These are phyloP conservation scores for Leucoagaricus sp. DNA, from an alignment of 1,284 basidiomycete genomes.

Conservation along the genomic window DNA sequence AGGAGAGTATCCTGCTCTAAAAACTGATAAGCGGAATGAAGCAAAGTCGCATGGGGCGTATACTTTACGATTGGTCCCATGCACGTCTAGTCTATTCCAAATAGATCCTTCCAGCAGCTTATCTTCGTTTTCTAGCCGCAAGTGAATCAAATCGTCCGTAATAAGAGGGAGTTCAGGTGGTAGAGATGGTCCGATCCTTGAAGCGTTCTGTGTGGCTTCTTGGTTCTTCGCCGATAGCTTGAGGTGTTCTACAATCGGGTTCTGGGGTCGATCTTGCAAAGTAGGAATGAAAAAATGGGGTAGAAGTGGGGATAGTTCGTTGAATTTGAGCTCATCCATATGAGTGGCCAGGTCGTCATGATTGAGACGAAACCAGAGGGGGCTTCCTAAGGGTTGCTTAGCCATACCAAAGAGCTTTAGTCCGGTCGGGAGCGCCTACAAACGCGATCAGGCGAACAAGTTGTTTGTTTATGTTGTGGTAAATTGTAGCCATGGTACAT, in stretches of 20 bases:
- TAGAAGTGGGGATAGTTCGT: slow-evolving; percentile 38
- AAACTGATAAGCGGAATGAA: neutral
- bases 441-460: neutral
- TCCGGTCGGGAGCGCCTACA: neutral
- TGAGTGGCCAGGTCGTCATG: slow-evolving; percentile 3
- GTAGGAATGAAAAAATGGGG: slow-evolving; percentile 58
- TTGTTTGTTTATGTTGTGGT: neutral
- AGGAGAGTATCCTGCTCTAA: slow-evolving; percentile 40
- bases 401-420: neutral
- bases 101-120: neutral
- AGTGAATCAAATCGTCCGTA: neutral
- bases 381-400: neutral
- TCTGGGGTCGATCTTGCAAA: slow-evolving; percentile 68
- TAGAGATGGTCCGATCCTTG: neutral
- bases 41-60: neutral
- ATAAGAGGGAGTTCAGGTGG: slow-evolving; percentile 15
- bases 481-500: neutral
- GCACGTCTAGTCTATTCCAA: slow-evolving; percentile 4
- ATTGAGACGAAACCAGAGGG: slow-evolving; percentile 7
- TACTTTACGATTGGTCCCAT: slow-evolving; percentile 4
- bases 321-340: slow-evolving; percentile 1
- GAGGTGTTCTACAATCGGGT: slow-evolving; percentile 68
- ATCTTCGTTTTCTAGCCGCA: neutral
- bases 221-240: slow-evolving; percentile 30
- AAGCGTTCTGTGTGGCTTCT: slow-evolving; percentile 12